Percentiles rank a stretch among this genome's conserved stretches.
Evolutionary conservation across 148 eudicot species (phyloP).

Genomic region (Cornus controversa): DNA sequence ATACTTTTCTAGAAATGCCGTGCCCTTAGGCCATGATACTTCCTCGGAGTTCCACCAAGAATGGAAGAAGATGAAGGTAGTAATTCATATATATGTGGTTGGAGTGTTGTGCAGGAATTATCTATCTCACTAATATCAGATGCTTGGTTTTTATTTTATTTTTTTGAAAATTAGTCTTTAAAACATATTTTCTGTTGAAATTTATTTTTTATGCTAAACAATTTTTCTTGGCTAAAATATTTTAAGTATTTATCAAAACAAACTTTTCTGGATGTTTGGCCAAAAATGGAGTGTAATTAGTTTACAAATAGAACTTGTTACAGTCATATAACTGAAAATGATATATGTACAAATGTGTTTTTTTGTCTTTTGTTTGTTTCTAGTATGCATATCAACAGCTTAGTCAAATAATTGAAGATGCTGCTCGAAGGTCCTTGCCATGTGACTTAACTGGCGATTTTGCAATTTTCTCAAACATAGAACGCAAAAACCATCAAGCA

Average conservation of each 20-base stretch:
- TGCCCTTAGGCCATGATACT: background rate
- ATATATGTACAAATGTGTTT: background rate
- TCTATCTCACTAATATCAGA: no score
- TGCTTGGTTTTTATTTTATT: no score
- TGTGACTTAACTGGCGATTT: conserved; percentile 18
- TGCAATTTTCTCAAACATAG: conserved; percentile 16
- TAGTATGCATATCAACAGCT: conserved; percentile 29
- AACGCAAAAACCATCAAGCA: conserved; percentile 19
- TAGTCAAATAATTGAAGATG: conserved; percentile 21
- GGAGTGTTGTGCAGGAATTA: background rate
- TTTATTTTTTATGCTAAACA: no score
- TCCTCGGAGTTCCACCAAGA: conserved; percentile 29
- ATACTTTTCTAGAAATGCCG: conserved; percentile 18
- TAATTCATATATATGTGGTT: no score
- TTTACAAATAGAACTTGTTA: no score
- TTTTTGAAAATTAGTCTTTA: no score
- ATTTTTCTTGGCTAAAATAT: no score
- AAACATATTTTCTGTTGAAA: no score
- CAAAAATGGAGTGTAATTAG: no score
- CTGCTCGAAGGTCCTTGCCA: conserved; percentile 12
- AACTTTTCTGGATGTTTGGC: no score
- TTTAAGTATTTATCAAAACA: no score
- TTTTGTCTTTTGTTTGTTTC: background rate
- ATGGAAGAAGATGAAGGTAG: conserved; percentile 32
- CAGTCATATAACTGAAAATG: no score